phyloP scores from a whole-genome alignment of 306 rosid species.

The Cucurbita ficifolia region DNA sequence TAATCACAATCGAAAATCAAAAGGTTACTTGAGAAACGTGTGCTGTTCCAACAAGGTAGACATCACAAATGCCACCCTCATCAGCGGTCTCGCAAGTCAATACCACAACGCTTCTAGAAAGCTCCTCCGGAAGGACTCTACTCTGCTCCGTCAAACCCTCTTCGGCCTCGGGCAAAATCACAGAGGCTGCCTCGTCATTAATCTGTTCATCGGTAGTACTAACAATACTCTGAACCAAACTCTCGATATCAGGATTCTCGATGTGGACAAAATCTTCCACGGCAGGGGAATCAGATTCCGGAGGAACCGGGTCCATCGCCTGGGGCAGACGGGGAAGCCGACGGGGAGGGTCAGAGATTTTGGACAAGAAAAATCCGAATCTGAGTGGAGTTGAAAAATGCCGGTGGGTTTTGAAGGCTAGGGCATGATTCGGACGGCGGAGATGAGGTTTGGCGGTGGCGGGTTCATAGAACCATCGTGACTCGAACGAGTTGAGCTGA shows the following conservation, averaged over 20 bases:
- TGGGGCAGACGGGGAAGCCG: slow-evolving; percentile 7
- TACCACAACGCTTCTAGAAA: slow-evolving; percentile 42
- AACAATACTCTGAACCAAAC: slow-evolving; percentile 55
- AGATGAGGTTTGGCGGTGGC: not conserved
- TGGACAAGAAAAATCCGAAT: not conserved
- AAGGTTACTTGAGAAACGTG: slow-evolving; percentile 68
- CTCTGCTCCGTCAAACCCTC: slow-evolving; percentile 22
- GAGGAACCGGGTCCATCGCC: slow-evolving; percentile 41
- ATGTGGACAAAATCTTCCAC: slow-evolving; percentile 65
- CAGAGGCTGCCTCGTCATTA: slow-evolving; percentile 3
- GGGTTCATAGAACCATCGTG: not conserved
- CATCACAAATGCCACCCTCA: slow-evolving; percentile 57
- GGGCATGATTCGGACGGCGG: not conserved
- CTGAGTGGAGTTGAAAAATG: slow-evolving; percentile 16
- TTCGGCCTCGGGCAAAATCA: slow-evolving; percentile 9
- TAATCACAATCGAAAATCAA: not conserved
- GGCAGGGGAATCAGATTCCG: slow-evolving; percentile 20
- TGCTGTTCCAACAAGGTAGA: slow-evolving; percentile 77
- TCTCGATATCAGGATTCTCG: slow-evolving; percentile 44
- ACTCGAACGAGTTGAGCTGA: slow-evolving; percentile 30
- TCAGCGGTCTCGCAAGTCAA: slow-evolving; percentile 68
- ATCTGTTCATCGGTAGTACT: slow-evolving; percentile 48
- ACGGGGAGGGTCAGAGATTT: slow-evolving; percentile 3
- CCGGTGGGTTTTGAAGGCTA: not conserved
- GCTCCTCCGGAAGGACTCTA: slow-evolving; percentile 52